Percentiles rank a stretch among this genome's conserved stretches.
Evolutionary conservation across 2,329 filamentous ascomycete species (phyloP).

Genomic region (Epichloe brachyelytri): DNA sequence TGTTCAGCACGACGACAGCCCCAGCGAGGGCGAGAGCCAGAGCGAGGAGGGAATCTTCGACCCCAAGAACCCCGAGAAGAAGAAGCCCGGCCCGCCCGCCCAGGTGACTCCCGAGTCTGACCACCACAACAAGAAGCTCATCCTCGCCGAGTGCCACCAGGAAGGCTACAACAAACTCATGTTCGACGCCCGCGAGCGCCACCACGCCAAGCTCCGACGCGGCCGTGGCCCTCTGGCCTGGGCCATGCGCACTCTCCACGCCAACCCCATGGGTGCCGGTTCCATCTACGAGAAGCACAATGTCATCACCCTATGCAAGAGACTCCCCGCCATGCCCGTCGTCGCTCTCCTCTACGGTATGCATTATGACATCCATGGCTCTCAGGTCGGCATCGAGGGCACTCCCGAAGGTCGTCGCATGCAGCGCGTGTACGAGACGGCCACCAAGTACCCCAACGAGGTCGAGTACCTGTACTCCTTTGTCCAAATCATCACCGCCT

Average conservation of each 20-base stretch:
- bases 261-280: slow-evolving; percentile 61
- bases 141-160: slow-evolving; percentile 35
- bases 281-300: slow-evolving; percentile 65
- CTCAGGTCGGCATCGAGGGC: slow-evolving; percentile 10
- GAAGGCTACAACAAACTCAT: slow-evolving; percentile 48
- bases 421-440: slow-evolving; percentile 48
- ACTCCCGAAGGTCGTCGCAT: slow-evolving; percentile 12
- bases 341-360: slow-evolving; percentile 57
- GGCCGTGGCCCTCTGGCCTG: slow-evolving; percentile 60
- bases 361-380: slow-evolving; percentile 65
- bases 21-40: slow-evolving; percentile 13
- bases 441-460: slow-evolving; percentile 55
- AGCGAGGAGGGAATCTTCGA: slow-evolving; percentile 12
- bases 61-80: slow-evolving; percentile 10
- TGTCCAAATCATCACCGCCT: slow-evolving; percentile 53
- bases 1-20: slow-evolving; percentile 49
- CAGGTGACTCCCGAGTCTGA: slow-evolving; percentile 23
- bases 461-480: slow-evolving; percentile 59
- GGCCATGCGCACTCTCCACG: slow-evolving; percentile 66
- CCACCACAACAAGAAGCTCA: slow-evolving; percentile 29
- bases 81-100: background rate
- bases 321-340: slow-evolving; percentile 55
- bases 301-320: slow-evolving; percentile 47
- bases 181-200: slow-evolving; percentile 39
- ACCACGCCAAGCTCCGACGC: slow-evolving; percentile 51